A percentile compares a stretch with the other conserved stretches of the same genome.
phyloP scores from a whole-genome alignment of 164 flowering plant genomes.

The Sedum album region DNA sequence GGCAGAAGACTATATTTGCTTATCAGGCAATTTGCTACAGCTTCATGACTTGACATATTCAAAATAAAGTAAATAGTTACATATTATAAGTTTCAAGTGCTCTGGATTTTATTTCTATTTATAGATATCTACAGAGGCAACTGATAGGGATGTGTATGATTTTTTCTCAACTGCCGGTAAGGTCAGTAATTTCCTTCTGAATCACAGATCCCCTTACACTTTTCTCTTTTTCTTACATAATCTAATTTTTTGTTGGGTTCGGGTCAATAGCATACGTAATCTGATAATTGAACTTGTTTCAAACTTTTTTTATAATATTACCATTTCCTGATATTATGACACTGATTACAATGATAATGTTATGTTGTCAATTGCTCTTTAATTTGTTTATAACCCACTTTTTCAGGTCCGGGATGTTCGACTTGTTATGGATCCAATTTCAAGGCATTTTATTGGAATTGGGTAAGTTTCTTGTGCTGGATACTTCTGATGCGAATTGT shows the following conservation, averaged over 20 bases:
- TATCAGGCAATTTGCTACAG: slow-evolving; percentile 6
- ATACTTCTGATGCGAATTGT: background rate
- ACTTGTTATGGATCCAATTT: slow-evolving; percentile 88
- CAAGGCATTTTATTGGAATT: slow-evolving; percentile 94
- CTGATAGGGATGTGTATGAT: slow-evolving; percentile 81
- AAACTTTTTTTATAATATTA: background rate
- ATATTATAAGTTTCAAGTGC: background rate
- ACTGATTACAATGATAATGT: background rate
- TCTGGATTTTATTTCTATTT: background rate
- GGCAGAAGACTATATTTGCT: slow-evolving; percentile 6
- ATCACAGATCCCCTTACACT: background rate
- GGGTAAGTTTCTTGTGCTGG: slow-evolving; percentile 52
- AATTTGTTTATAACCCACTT: slow-evolving; percentile 3
- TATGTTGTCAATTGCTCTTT: background rate
- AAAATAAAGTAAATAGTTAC: background rate
- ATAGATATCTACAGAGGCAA: slow-evolving; percentile 92
- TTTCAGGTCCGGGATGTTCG: slow-evolving; percentile 93
- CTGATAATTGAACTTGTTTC: background rate
- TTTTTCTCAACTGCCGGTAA: slow-evolving; percentile 94
- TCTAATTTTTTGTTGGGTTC: background rate
- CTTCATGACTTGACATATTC: background rate
- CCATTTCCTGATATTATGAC: background rate
- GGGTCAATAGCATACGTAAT: background rate
- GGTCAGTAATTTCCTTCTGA: slow-evolving; percentile 37
- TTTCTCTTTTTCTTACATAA: background rate